These are phyloP conservation scores for Turnera subulata DNA, from an alignment of 345 rosid species.

Conservation along the genomic window DNA sequence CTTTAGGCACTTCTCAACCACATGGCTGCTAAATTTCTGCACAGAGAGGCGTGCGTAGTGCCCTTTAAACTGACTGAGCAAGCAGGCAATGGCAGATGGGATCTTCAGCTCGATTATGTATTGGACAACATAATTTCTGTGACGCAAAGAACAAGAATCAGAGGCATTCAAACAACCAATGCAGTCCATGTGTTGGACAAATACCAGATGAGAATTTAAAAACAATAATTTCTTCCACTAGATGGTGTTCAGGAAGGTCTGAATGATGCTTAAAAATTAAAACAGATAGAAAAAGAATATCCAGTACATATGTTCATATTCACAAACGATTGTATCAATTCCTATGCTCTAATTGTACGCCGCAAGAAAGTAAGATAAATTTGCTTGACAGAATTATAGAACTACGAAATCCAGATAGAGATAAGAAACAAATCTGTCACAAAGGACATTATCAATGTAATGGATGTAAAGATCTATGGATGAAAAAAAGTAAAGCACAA, in stretches of 20 bases:
- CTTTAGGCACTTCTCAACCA: slow-evolving; percentile 64
- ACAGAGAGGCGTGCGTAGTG: slow-evolving; percentile 54
- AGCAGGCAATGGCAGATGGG: slow-evolving; percentile 29
- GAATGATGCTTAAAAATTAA: too few species aligned
- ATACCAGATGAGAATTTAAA: too few species aligned
- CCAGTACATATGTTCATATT: too few species aligned
- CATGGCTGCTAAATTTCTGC: slow-evolving; percentile 80
- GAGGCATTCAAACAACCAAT: neutral
- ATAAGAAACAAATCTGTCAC: neutral
- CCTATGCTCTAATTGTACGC: too few species aligned
- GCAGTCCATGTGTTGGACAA: too few species aligned
- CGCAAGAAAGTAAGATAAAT: too few species aligned
- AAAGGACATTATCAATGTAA: neutral
- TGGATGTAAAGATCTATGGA: neutral
- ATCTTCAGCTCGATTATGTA: slow-evolving; percentile 50
- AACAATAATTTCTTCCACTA: too few species aligned
- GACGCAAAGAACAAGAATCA: slow-evolving; percentile 11
- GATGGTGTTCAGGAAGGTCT: too few species aligned
- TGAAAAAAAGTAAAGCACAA: too few species aligned
- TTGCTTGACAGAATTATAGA: too few species aligned
- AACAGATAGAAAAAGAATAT: too few species aligned
- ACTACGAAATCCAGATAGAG: neutral
- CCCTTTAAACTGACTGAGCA: slow-evolving; percentile 45
- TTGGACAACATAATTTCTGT: slow-evolving; percentile 80
- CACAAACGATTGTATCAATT: too few species aligned